Base-by-base conservation (phyloP, 1,284 basidiomycete species). In the Ganoderma sp. region DNA sequence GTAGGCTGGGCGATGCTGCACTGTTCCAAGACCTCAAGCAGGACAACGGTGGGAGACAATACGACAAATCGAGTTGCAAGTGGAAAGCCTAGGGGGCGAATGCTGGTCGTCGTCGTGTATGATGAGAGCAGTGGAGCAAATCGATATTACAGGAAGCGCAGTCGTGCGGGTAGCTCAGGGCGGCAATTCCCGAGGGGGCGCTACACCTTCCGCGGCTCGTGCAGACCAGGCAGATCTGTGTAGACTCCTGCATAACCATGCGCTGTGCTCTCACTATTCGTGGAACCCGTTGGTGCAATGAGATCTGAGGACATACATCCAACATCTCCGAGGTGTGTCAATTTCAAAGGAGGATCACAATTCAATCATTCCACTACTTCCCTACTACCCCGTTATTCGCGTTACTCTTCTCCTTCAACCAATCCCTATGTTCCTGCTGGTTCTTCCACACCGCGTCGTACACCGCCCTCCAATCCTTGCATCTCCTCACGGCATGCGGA, bases 401-500 rank as follows among this genome's bases (percentile, higher is more conserved):
- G 6, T 25, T 52, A 6, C n/a, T 19, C 48, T 52, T 25, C 48
- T 8, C 45, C 17, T 25, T 22, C 12, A 25, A 25, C 48, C 22
- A 52, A 25, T 25, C 12, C 48, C 48, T 37, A 34, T 66, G 45
- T 48, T 54, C 63, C 60, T 42, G 52, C 56, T 74, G 71, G 52
- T 68, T 69, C 61, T 67, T 61, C 52, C 61, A 61, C 28, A 69
- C 73, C 65, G 68, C 68, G 43, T 66, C 70, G 48, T 73, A 74
- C 56, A 74, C 63, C 37, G 61, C 57, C 25, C 52, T 56, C 73
- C 73, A 73, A 15, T 73, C 69, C 63, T 58, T 66, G 61, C 73
- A 73, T 12, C 64, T 52, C 43, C 72, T 22, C 10, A 69, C 48
- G 0, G 66, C 62, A 45, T 68, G 59, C 3, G 62, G 62, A 2